phyloP scores from a whole-genome alignment of 2,329 filamentous ascomycete species.

The Colletotrichum destructivum region DNA sequence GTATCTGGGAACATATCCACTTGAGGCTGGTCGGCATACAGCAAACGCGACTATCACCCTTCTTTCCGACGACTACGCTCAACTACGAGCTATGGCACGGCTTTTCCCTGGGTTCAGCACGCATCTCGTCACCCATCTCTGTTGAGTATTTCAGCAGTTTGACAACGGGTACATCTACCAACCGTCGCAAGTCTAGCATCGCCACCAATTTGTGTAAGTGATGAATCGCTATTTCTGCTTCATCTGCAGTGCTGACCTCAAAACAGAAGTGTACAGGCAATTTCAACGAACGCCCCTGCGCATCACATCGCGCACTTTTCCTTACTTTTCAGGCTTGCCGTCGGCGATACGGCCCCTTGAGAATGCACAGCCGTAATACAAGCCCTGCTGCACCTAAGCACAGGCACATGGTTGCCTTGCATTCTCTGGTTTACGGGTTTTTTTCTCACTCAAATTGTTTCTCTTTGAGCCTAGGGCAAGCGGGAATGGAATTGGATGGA shows the following conservation, averaged over 20 bases:
- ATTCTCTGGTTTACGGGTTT: not conserved
- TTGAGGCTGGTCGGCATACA: not conserved
- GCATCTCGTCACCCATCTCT: slow-evolving; percentile 10
- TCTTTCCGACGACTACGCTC: not conserved
- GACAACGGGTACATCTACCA: slow-evolving; percentile 12
- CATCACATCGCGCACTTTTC: slow-evolving; percentile 20
- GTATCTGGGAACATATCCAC: not conserved
- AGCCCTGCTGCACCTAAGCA: slow-evolving; percentile 12
- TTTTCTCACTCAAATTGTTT: slow-evolving; percentile 5
- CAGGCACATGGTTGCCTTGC: slow-evolving; percentile 26
- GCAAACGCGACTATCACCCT: not conserved
- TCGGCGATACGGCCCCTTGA: not conserved
- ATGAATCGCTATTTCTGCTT: not conserved
- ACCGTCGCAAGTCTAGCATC: not conserved
- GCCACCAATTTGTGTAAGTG: slow-evolving; percentile 34
- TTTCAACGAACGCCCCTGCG: slow-evolving; percentile 10
- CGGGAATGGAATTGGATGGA: too few species aligned
- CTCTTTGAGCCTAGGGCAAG: not conserved
- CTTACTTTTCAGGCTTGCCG: not conserved
- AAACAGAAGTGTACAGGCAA: slow-evolving; percentile 21
- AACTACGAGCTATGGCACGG: not conserved
- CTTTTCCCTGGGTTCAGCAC: not conserved
- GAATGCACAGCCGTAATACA: slow-evolving; percentile 26
- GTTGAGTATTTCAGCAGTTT: slow-evolving; percentile 21
- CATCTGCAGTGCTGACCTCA: not conserved